Base-by-base conservation (phyloP, 2,329 filamentous ascomycete genomes). In the Colletotrichum higginsianum region DNA sequence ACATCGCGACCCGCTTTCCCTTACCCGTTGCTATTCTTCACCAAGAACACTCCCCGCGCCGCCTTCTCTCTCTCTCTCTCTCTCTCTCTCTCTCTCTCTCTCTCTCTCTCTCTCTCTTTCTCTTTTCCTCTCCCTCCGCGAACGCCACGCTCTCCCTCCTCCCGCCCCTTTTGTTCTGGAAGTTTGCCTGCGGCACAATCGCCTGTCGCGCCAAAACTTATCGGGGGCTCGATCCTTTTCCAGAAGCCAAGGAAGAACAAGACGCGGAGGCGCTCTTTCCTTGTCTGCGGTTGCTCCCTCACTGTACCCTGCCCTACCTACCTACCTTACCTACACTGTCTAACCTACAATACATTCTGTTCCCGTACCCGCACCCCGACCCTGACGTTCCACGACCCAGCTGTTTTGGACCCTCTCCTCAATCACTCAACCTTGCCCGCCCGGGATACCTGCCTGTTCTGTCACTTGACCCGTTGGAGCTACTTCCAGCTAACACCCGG, bases 401-500 rank as follows among this genome's bases (percentile, higher is more conserved):
- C 46, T 63, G 57, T 42, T 61, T 66, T 61, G 56, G 67, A 66
- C 67, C 62, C 62, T 61, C 63, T 56, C 61, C 57, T 69, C 65
- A 61, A 44, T 67, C 38, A 53, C 60, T 52, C 47, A 56, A 70
- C 71, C 61, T 61, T 61, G 68, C 44, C 44, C 46, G 57, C 50
- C 57, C 68, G 64, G 64, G 63, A 67, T 67, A 58, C 68, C 57
- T 71, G 57, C 68, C 64, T 61, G 42, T 67, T 71, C 64, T 57
- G 68, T 71, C 64, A 50, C 57, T 71, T 71, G 58, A 71, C 58
- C 68, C 64, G 64, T 71, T 61, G 57, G 64, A 67, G 68, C 64
- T 71, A 61, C 56, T 62, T 58, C 70, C 57, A 66, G 71, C 67
- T 66, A 73, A 66, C 52, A 55, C 57, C 53, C 30, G 55, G 55